Conservation (phyloP, 345 rosid species). For the Carallia brachiata region DNA sequence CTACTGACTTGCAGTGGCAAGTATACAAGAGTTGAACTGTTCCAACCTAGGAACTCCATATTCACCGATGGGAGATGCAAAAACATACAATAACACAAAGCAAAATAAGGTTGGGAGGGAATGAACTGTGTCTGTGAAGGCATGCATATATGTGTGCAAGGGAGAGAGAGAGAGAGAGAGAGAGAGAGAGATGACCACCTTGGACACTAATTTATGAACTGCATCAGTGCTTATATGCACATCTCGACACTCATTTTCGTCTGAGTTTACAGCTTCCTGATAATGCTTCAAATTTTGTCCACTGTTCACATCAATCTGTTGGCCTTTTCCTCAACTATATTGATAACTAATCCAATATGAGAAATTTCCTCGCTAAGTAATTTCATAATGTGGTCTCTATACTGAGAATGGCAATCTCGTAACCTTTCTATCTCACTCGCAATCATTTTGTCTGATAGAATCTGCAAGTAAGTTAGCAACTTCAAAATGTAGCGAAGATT, state of each 20-base stretch:
- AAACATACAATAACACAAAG: neutral
- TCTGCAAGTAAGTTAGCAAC: constrained; percentile 46
- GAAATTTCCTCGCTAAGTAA: constrained; percentile 63
- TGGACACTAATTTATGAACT: constrained; percentile 27
- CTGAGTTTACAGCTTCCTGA: constrained; percentile 37
- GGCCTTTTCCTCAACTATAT: constrained; percentile 49
- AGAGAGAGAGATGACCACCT: constrained; percentile 48
- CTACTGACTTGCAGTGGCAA: neutral
- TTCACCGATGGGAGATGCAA: neutral
- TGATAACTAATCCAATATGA: constrained; percentile 39
- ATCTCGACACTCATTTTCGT: constrained; percentile 57
- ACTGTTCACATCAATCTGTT: constrained; percentile 30
- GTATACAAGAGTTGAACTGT: neutral
- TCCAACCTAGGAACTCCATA: constrained; percentile 1
- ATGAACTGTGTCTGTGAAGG: too few species aligned
- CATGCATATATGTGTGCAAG: too few species aligned
- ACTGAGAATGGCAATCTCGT: constrained; percentile 56
- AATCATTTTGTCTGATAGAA: constrained; percentile 49
- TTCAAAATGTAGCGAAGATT: constrained; percentile 19
- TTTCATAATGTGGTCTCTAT: constrained; percentile 48
- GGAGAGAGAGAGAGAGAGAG: neutral
- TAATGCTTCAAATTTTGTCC: constrained; percentile 32
- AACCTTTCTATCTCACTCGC: constrained; percentile 45
- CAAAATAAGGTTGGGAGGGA: neutral
- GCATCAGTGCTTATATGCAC: constrained; percentile 47